Percentiles rank a stretch among this genome's conserved stretches.
phyloP scores from a whole-genome alignment of 352 stramenopile species.

The Pythium scleroteichum region DNA sequence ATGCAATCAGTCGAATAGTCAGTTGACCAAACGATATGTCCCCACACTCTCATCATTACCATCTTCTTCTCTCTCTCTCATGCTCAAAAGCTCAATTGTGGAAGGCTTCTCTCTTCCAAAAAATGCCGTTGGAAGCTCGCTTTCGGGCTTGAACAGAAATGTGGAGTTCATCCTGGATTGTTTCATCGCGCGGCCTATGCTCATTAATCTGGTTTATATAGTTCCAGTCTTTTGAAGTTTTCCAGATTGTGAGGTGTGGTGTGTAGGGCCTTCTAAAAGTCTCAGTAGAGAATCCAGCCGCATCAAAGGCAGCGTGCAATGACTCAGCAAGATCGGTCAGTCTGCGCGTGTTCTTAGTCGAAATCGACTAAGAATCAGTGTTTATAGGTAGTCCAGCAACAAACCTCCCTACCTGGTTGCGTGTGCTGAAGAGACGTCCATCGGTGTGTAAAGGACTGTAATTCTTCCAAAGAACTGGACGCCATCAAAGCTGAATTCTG shows the following conservation, averaged over 20 bases:
- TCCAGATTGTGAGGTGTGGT: slow-evolving; percentile 57
- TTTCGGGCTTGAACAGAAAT: slow-evolving; percentile 19
- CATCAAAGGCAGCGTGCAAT: slow-evolving; percentile 29
- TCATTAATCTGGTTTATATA: slow-evolving; percentile 33
- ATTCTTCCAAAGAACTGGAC: slow-evolving; percentile 41
- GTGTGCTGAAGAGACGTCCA: slow-evolving; percentile 24
- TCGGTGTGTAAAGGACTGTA: slow-evolving; percentile 25
- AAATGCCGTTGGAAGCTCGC: neutral
- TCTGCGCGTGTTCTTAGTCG: slow-evolving; percentile 19
- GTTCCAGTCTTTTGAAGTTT: slow-evolving; percentile 32
- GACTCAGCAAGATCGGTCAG: slow-evolving; percentile 31
- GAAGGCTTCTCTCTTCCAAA: slow-evolving; percentile 30
- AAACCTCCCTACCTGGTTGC: slow-evolving; percentile 19
- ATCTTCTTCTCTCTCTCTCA: slow-evolving; percentile 35
- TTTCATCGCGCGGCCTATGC: slow-evolving; percentile 10
- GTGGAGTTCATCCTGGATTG: slow-evolving; percentile 34
- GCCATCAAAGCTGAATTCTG: slow-evolving; percentile 25
- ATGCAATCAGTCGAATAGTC: neutral
- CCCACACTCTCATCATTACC: no score
- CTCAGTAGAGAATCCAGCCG: slow-evolving; percentile 34
- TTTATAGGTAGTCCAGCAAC: no score
- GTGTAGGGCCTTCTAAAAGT: slow-evolving; percentile 34
- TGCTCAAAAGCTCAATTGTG: slow-evolving; percentile 36
- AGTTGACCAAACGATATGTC: no score
- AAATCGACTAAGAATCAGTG: no score